Conservation (phyloP, 2,329 filamentous ascomycete genomes). For the Fusarium sp. region DNA sequence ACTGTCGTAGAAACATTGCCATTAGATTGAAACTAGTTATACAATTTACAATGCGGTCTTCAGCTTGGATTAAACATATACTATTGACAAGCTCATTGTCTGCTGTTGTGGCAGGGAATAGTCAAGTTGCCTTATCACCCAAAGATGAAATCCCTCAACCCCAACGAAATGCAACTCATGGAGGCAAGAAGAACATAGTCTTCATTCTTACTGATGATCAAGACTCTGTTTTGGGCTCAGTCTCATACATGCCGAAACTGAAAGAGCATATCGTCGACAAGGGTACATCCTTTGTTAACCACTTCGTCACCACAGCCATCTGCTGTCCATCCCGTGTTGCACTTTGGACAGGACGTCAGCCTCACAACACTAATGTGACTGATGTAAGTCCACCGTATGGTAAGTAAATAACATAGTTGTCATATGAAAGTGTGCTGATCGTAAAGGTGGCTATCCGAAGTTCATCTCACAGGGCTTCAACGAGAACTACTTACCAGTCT, state of each 20-base stretch:
- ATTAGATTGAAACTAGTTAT: too few species aligned
- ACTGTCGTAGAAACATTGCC: not conserved
- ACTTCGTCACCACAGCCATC: constrained; percentile 74
- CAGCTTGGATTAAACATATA: constrained; percentile 8
- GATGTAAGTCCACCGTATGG: constrained; percentile 64
- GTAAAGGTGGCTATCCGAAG: constrained; percentile 67
- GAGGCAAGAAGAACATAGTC: constrained; percentile 65
- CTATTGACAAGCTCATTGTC: constrained; percentile 7
- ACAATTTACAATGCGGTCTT: constrained; percentile 14
- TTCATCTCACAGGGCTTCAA: constrained; percentile 74
- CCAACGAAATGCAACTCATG: not conserved
- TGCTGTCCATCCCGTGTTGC: constrained; percentile 77
- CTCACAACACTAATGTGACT: constrained; percentile 79
- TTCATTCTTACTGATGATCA: constrained; percentile 78
- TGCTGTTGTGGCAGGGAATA: not conserved
- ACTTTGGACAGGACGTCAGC: constrained; percentile 73
- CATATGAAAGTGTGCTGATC: constrained; percentile 1
- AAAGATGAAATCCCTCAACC: not conserved
- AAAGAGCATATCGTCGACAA: constrained; percentile 67
- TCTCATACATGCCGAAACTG: constrained; percentile 70
- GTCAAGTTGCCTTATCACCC: constrained; percentile 2
- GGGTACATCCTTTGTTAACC: constrained; percentile 70
- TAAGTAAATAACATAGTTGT: constrained; percentile 38
- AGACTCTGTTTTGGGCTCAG: constrained; percentile 70
- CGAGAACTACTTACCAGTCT: constrained; percentile 75